Percentiles rank a stretch among this genome's conserved stretches.
Evolutionary conservation across 345 rosid genomes (phyloP).

Genomic region (Eucalyptus dawsonii): DNA sequence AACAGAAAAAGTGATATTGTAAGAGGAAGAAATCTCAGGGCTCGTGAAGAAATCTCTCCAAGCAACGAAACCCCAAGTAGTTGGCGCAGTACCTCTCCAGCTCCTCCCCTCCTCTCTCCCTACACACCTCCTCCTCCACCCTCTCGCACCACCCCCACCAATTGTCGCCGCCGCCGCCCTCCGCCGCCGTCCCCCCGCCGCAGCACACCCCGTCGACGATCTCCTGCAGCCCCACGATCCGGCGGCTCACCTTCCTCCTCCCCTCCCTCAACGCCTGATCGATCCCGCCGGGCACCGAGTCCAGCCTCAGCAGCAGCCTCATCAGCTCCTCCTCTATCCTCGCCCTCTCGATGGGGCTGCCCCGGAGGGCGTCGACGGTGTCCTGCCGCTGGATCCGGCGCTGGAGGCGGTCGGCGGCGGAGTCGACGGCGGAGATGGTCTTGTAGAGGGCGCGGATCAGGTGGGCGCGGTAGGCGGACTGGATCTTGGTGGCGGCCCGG

Average conservation of each 20-base stretch:
- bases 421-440: slow-evolving; percentile 30
- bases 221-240: slow-evolving; percentile 84
- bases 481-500: slow-evolving; percentile 54
- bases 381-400: slow-evolving; percentile 72
- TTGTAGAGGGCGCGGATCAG: slow-evolving; percentile 43
- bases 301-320: slow-evolving; percentile 67
- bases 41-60: slow-evolving; percentile 66
- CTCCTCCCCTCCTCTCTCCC: slow-evolving; percentile 73
- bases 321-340: slow-evolving; percentile 73
- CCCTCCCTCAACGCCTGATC: slow-evolving; percentile 66
- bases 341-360: slow-evolving; percentile 46
- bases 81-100: slow-evolving; percentile 80
- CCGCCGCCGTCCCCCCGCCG: neutral
- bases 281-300: slow-evolving; percentile 77
- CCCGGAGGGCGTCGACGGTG: slow-evolving; percentile 68
- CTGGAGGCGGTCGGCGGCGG: slow-evolving; percentile 50
- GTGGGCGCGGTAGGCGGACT: slow-evolving; percentile 52
- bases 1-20: neutral
- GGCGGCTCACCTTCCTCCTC: slow-evolving; percentile 72
- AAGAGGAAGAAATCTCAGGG: neutral
- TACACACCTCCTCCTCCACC: slow-evolving; percentile 53
- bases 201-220: slow-evolving; percentile 53
- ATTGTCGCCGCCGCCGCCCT: slow-evolving; percentile 1
- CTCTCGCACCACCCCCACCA: slow-evolving; percentile 37
- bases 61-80: slow-evolving; percentile 77